Percentiles rank a stretch among this genome's conserved stretches.
These are phyloP conservation scores for Monosporascus sp. DNA, from an alignment of 2,329 filamentous ascomycete genomes.

Conservation along the genomic window DNA sequence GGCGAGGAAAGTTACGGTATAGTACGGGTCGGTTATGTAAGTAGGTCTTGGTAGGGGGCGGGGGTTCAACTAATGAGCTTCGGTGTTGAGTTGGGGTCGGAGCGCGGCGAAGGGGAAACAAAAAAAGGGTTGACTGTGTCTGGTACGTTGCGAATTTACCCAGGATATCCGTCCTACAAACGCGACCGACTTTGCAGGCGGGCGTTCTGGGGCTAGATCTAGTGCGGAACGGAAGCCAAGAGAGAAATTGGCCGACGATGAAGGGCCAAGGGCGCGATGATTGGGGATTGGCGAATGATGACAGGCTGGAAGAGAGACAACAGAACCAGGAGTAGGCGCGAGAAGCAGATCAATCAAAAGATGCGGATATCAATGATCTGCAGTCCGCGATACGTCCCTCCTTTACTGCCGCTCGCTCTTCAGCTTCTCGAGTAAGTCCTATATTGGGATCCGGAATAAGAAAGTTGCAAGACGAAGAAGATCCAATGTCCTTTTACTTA, in stretches of 20 bases:
- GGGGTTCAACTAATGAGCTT: not conserved
- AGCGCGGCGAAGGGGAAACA: not conserved
- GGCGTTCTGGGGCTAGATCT: not conserved
- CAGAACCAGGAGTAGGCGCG: not conserved
- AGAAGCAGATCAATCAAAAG: not conserved
- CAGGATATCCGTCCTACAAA: constrained; percentile 13
- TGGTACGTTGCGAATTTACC: not conserved
- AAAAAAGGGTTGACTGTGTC: not conserved
- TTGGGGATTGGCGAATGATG: not conserved
- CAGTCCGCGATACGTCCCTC: not conserved
- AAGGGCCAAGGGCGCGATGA: not conserved
- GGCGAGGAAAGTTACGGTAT: not conserved
- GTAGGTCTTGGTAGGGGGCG: not conserved
- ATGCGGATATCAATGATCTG: not conserved
- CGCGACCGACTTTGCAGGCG: constrained; percentile 10
- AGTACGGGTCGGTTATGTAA: not conserved
- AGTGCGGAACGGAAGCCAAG: constrained; percentile 3
- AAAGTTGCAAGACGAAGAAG: too few relatives aligned
- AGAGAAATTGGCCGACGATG: not conserved
- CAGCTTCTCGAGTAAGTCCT: too few relatives aligned
- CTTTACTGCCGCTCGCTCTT: not conserved
- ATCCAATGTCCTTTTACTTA: too few relatives aligned
- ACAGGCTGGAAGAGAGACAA: not conserved
- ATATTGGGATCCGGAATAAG: too few relatives aligned
- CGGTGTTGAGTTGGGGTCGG: not conserved